Base-by-base conservation (phyloP, 2,329 filamentous ascomycete species). In the Diaporthe australafricana region DNA sequence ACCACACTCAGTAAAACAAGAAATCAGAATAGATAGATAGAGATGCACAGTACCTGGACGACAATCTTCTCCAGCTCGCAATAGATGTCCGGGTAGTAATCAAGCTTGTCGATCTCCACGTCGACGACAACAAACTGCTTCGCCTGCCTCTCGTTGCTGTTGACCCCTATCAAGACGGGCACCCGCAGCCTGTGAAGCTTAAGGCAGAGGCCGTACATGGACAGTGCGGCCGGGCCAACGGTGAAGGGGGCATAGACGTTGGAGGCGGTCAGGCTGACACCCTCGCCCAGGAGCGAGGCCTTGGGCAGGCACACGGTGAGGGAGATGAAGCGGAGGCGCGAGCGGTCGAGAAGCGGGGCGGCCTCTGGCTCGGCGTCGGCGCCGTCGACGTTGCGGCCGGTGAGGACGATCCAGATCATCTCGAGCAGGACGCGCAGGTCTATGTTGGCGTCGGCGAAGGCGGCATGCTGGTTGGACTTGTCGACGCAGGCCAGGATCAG, bases 101-200 rank as follows among this genome's bases (percentile, higher is more conserved):
- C 78, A 56, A 87, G 84, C 65, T 83, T 81, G 70, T 93, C 91
- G 63, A 94, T 82, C 79, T 89, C 88, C 14, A 94, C 79, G 70
- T 88, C 91, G 12, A 89, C 86, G 20, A 92, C 81, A 1, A 94
- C 87, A 66, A 92, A 87, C 81, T 95, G 93, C 81, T 90, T 92
- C 4, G 85, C 87, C 45, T 82, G 75, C 74, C 93, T 84, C 85
- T 95, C 93, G 76, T 94, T 92, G 27, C 84, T 80, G 77, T 95
- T 94, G 35, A 95, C 88, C 0, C 93, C 93, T 57, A 95, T 89
- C 63, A 95, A 80, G 40, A 89, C 90, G 32, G 92, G 91, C 12
- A 94, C 85, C 47, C 86, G 86, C 65, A 95, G 79, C 25, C 87
- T 86, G 57, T 87, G 85, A 11, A 94, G 79, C 47, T 84, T 83